Conservation (phyloP, 345 rosid genomes). For the Noccaea bulbosa region DNA sequence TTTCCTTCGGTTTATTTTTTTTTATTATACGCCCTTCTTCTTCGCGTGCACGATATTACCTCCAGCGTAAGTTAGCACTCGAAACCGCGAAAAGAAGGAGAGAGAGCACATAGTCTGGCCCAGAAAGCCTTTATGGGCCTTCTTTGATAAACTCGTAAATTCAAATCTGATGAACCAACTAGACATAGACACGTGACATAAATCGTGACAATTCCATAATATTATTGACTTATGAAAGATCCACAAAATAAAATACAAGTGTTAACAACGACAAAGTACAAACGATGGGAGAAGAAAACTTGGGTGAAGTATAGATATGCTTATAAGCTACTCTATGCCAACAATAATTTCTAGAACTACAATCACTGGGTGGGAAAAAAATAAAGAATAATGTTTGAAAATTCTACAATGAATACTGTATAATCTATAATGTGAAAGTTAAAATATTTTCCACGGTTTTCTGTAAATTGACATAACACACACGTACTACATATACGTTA, state of each 20-base stretch:
- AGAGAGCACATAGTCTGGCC: conserved; percentile 6
- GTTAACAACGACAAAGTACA: not conserved
- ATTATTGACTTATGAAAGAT: not conserved
- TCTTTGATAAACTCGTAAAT: not conserved
- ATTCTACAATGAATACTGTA: not conserved
- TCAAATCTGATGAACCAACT: not conserved
- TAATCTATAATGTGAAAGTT: not conserved
- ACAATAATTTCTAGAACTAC: not conserved
- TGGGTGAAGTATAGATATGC: conserved; percentile 10
- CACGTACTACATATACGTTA: not conserved
- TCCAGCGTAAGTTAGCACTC: conserved; percentile 32
- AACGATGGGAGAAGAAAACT: conserved; percentile 16
- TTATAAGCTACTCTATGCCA: conserved; percentile 30
- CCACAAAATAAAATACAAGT: not conserved
- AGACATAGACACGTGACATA: not conserved
- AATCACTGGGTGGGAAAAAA: not conserved
- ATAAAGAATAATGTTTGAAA: not conserved
- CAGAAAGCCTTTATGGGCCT: conserved; percentile 24
- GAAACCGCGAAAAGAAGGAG: not conserved
- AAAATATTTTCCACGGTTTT: not conserved
- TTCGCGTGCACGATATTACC: conserved; percentile 41
- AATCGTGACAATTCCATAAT: not conserved
- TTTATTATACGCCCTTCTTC: conserved; percentile 26
- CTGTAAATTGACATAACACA: not conserved
- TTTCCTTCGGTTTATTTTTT: not conserved